Evolutionary conservation across 441 rosid genomes (phyloP).

Genomic region (Iberis amara): DNA sequence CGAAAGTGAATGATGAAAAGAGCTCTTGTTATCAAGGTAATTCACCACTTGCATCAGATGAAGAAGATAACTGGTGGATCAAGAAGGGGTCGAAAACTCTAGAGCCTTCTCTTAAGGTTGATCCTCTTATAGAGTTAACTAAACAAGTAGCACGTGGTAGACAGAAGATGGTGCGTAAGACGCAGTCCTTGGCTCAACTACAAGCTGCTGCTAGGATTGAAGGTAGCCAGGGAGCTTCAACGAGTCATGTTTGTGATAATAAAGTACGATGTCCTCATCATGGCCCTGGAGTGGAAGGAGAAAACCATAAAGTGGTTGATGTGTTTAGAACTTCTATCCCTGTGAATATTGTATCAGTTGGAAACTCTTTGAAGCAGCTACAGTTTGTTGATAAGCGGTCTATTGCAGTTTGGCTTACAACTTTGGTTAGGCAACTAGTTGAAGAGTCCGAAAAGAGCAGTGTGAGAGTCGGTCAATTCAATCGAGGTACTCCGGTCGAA

Average conservation of each 20-base stretch:
- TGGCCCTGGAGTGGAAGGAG: slow-evolving; percentile 52
- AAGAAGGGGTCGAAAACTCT: slow-evolving; percentile 59
- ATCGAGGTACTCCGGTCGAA: slow-evolving; percentile 57
- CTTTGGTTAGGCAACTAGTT: slow-evolving; percentile 67
- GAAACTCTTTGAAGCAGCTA: slow-evolving; percentile 71
- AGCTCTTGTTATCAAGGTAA: slow-evolving; percentile 54
- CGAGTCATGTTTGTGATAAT: slow-evolving; percentile 91
- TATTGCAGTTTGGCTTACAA: slow-evolving; percentile 72
- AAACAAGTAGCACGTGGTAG: slow-evolving; percentile 81
- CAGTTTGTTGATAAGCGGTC: slow-evolving; percentile 77
- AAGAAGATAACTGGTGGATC: slow-evolving; percentile 97
- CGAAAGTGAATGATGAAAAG: slow-evolving; percentile 66
- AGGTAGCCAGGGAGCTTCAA: slow-evolving; percentile 98
- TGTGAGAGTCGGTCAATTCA: slow-evolving; percentile 55
- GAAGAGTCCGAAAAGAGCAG: slow-evolving; percentile 72
- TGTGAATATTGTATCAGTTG: slow-evolving; percentile 66
- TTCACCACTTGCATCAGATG: slow-evolving; percentile 77
- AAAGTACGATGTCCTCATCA: slow-evolving; percentile 69
- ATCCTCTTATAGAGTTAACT: slow-evolving; percentile 52
- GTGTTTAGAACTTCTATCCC: slow-evolving; percentile 38
- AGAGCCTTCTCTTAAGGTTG: slow-evolving; percentile 60
- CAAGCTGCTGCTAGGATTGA: slow-evolving; percentile 96
- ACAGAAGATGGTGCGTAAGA: slow-evolving; percentile 83
- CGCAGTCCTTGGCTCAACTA: slow-evolving; percentile 85
- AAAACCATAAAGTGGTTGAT: slow-evolving; percentile 49